A percentile compares a stretch with the other conserved stretches of the same genome.
These are phyloP conservation scores for Syzygium oleosum DNA, from an alignment of 345 rosid genomes.

Conservation along the genomic window DNA sequence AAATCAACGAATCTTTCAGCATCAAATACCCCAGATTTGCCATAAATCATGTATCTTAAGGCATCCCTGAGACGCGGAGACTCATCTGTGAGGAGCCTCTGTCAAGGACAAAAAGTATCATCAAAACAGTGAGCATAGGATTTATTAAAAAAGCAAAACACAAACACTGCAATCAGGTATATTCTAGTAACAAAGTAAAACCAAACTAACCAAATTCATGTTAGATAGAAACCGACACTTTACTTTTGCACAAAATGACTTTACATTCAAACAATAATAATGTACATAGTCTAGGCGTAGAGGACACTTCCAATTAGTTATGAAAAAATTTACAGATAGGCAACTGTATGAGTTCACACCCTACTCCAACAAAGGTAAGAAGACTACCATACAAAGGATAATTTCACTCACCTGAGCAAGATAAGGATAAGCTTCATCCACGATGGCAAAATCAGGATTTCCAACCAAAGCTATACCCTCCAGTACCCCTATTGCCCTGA, in stretches of 20 bases:
- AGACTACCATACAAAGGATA: neutral
- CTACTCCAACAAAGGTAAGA: neutral
- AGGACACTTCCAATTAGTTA: neutral
- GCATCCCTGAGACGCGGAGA: conserved; percentile 79
- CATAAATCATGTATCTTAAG: conserved; percentile 88
- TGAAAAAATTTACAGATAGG: neutral
- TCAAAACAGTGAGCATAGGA: neutral
- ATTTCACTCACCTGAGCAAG: conserved; percentile 65
- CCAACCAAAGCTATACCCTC: conserved; percentile 98
- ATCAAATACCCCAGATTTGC: conserved; percentile 85
- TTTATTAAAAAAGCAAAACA: neutral
- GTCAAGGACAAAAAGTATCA: conserved; percentile 2
- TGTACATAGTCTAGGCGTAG: neutral
- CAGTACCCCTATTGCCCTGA: conserved; percentile 92
- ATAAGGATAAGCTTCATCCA: conserved; percentile 97
- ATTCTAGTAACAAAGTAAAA: neutral
- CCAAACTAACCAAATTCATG: neutral
- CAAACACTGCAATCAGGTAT: neutral
- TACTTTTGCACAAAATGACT: neutral
- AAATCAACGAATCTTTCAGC: conserved; percentile 98
- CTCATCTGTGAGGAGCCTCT: conserved; percentile 93
- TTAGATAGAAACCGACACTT: neutral
- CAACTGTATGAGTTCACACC: neutral
- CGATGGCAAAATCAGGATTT: conserved; percentile 87
- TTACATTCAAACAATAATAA: neutral